Evolutionary conservation across 2,329 filamentous ascomycete genomes (phyloP).

Genomic region (Arthrobotrys conoides): DNA sequence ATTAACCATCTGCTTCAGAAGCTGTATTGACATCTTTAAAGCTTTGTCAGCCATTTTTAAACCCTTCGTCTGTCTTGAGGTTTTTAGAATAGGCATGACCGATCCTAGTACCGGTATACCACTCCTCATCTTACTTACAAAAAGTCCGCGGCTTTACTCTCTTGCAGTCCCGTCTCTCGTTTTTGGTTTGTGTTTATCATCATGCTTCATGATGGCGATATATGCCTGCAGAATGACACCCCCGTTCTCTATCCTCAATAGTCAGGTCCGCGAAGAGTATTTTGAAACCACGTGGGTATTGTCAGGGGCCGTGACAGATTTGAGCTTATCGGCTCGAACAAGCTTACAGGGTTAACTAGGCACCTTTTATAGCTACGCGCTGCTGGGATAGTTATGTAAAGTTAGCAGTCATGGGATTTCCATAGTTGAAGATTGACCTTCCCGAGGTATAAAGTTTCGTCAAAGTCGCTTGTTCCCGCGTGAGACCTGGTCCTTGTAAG

Average conservation of each 20-base stretch:
- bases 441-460: slow-evolving; percentile 19
- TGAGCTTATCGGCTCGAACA: background rate
- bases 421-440: slow-evolving; percentile 19
- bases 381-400: slow-evolving; percentile 8
- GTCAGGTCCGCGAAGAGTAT: background rate
- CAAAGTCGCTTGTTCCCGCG: slow-evolving; percentile 34
- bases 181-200: background rate
- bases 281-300: background rate
- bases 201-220: background rate
- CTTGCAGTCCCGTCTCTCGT: background rate
- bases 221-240: background rate
- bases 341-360: slow-evolving; percentile 5
- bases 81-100: too few species aligned
- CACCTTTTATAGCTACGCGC: background rate
- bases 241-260: background rate
- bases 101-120: too few species aligned
- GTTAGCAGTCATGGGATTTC: slow-evolving; percentile 10
- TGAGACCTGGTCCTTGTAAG: background rate
- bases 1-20: too few species aligned
- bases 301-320: background rate
- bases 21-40: too few species aligned
- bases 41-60: too few species aligned
- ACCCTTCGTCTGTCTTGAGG: too few species aligned
- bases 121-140: too few species aligned
- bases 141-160: background rate